A percentile compares a stretch with the other conserved stretches of the same genome.
These are phyloP conservation scores for Tuber magnatum DNA, from an alignment of 495 filamentous ascomycete genomes.

Conservation along the genomic window DNA sequence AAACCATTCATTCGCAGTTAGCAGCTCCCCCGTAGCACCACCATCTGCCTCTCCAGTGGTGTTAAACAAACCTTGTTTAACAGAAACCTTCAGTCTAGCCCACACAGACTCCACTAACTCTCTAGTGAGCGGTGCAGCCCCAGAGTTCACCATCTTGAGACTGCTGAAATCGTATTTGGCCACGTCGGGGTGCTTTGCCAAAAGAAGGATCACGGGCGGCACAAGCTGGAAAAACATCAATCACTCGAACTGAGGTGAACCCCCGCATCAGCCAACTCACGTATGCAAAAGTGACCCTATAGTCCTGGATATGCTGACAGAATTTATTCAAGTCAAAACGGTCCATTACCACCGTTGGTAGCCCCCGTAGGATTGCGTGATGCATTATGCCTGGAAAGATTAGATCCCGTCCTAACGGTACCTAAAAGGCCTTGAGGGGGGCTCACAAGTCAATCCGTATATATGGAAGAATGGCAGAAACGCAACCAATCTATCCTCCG, in stretches of 20 bases:
- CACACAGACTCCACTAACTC: slow-evolving; percentile 77
- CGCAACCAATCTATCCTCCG: slow-evolving; percentile 63
- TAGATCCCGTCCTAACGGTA: slow-evolving; percentile 12
- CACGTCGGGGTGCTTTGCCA: slow-evolving; percentile 71
- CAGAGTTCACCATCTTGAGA: slow-evolving; percentile 78
- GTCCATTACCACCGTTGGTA: slow-evolving; percentile 64
- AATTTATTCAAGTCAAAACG: slow-evolving; percentile 77
- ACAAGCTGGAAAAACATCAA: slow-evolving; percentile 47
- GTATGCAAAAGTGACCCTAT: slow-evolving; percentile 69
- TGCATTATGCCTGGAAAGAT: slow-evolving; percentile 46
- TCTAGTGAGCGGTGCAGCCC: slow-evolving; percentile 76
- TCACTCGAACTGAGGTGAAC: not conserved
- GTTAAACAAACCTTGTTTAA: slow-evolving; percentile 47
- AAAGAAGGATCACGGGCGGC: slow-evolving; percentile 73
- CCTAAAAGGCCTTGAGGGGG: not conserved
- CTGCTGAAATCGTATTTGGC: slow-evolving; percentile 70
- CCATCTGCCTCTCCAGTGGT: not conserved
- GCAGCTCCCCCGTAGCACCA: not conserved
- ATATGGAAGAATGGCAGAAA: slow-evolving; percentile 93
- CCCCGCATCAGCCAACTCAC: slow-evolving; percentile 22
- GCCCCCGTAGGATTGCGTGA: slow-evolving; percentile 59
- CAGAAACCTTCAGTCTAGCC: slow-evolving; percentile 61
- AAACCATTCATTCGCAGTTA: slow-evolving; percentile 3
- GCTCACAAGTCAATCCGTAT: slow-evolving; percentile 53
- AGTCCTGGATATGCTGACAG: slow-evolving; percentile 66